Evolutionary conservation across 169 alveolate species (phyloP), one percentile per base, ranked within the genome.

Genomic region (Babesia bigemina): DNA sequence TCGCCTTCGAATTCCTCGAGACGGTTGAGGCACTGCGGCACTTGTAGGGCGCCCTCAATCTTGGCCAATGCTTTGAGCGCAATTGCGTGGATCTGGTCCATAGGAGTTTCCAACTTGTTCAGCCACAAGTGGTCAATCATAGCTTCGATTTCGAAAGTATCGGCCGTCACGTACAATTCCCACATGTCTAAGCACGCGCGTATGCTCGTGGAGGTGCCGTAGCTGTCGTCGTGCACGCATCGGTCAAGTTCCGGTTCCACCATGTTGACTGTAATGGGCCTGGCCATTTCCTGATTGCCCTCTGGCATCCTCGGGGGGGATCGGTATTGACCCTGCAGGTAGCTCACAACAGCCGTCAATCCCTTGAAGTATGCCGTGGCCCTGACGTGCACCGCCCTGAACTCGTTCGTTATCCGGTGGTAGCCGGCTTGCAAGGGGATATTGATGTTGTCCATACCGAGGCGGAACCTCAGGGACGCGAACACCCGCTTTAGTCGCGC

Each of bases 151-250:
- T 61, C 70, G 22, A 36, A 61, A 50, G 42, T 19, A 4, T 36
- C 55, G 14, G 42, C 45, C 2, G 36, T 16, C 19, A 61, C 55
- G 4, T 29, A 13, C 10, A 61, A 17, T 53, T 61, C 70, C 70
- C 70, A 61, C 2, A 39, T 61, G 70, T 61, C 22, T 13, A 61
- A 36, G 45, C 70, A 36, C 13, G 70, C 45, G 42, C 70, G 70
- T 2, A 61, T 1, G 53, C 36, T 61, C 2, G 42, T 42, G 24
- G 36, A 16, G 2, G 70, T 39, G 42, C 70, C 70, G 17, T 61
- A 61, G 39, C 16, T 39, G 26, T 61, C 70, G 53, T 61, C 70
- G 33, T 61, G 55, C 3, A 36, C 28, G 42, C 70, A 61, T 17
- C 33, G 70, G 53, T 61, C 70, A 12, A 61, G 1, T 44, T 61